Evolutionary conservation across 1,139 yeast species (phyloP).

Genomic region (Scheffersomyces titani): DNA sequence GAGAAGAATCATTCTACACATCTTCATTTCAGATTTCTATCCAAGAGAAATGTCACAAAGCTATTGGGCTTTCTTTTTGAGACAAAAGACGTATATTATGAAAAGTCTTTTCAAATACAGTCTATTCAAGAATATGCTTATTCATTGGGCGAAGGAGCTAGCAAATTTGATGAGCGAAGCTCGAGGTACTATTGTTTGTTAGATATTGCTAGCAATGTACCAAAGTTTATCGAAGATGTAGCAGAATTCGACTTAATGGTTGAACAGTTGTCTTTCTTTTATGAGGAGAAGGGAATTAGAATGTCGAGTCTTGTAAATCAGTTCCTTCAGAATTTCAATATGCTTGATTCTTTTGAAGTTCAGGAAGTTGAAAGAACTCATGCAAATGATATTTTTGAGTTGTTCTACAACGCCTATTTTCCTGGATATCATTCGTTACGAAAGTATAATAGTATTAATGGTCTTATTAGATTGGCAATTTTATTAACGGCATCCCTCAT

Average conservation of each 20-base stretch:
- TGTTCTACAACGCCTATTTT: not conserved
- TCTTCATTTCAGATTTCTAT: not conserved
- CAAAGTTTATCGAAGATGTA: slow-evolving; percentile 28
- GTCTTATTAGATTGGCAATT: not conserved
- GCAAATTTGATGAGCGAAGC: slow-evolving; percentile 7
- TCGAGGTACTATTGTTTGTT: slow-evolving; percentile 22
- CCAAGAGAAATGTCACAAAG: not conserved
- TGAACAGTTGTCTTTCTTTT: slow-evolving; percentile 43
- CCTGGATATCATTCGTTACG: not conserved
- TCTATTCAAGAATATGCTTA: slow-evolving; percentile 33
- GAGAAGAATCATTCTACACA: not conserved
- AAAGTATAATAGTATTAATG: not conserved
- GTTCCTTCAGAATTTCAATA: not conserved
- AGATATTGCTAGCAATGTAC: slow-evolving; percentile 24
- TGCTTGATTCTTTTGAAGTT: not conserved
- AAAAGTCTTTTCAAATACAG: slow-evolving; percentile 10
- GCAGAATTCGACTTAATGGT: slow-evolving; percentile 54
- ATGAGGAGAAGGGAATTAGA: slow-evolving; percentile 25
- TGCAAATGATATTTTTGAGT: not conserved
- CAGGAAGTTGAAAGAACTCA: not conserved
- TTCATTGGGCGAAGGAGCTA: slow-evolving; percentile 27
- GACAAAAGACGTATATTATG: not conserved
- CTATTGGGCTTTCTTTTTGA: not conserved
- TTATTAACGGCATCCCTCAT: not conserved
- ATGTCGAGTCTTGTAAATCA: slow-evolving; percentile 12